phyloP scores from a whole-genome alignment of 2,329 filamentous ascomycete species.

The Chaetomium globosum region DNA sequence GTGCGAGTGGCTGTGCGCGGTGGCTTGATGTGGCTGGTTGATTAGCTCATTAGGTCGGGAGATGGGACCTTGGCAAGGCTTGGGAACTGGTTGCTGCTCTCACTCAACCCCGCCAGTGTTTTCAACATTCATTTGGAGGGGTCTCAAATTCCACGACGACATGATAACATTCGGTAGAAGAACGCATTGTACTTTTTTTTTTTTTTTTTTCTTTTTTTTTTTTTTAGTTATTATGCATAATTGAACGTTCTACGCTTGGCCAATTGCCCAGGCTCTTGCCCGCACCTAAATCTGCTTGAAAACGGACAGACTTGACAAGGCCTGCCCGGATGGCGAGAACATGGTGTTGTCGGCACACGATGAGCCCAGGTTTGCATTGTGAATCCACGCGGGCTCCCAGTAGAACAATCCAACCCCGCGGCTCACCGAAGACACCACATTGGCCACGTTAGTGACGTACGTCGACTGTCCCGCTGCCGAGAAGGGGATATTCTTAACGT shows the following conservation, averaged over 20 bases:
- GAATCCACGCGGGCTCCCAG: slow-evolving; percentile 74
- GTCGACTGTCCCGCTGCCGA: slow-evolving; percentile 63
- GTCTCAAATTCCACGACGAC: not conserved
- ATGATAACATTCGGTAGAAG: not conserved
- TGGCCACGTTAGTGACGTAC: slow-evolving; percentile 63
- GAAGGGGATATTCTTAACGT: slow-evolving; percentile 63
- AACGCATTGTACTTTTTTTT: not conserved
- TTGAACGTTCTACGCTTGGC: not conserved
- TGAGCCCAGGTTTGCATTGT: slow-evolving; percentile 65
- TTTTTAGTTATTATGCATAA: not conserved
- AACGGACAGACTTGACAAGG: slow-evolving; percentile 59
- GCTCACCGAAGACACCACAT: slow-evolving; percentile 55
- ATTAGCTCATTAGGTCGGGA: no score
- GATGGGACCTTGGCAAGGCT: no score
- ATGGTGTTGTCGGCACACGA: slow-evolving; percentile 67
- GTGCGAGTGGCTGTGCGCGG: slow-evolving; percentile 23
- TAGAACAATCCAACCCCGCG: slow-evolving; percentile 67
- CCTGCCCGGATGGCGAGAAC: slow-evolving; percentile 58
- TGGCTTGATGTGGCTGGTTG: slow-evolving; percentile 27
- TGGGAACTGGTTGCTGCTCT: slow-evolving; percentile 4
- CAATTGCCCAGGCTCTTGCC: not conserved
- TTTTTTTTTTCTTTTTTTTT: not conserved
- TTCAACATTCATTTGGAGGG: not conserved
- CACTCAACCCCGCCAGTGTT: not conserved
- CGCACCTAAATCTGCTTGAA: slow-evolving; percentile 43